These are phyloP conservation scores for Lindgomyces ingoldianus DNA, from an alignment of 495 filamentous ascomycete species.

Conservation along the genomic window DNA sequence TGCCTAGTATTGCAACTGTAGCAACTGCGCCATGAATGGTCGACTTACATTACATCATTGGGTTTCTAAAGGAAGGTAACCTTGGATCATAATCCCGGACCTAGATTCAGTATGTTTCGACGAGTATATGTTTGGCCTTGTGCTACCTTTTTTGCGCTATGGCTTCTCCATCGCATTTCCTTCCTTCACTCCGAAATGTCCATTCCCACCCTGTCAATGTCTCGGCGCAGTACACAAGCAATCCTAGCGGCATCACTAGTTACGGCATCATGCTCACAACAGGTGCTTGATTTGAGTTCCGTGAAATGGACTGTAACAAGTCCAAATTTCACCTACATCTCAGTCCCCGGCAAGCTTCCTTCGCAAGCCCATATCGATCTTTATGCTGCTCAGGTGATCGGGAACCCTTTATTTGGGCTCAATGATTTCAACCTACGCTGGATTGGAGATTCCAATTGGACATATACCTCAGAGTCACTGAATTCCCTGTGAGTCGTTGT, in stretches of 20 bases:
- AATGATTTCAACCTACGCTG: slow-evolving; percentile 66
- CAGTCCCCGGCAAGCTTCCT: slow-evolving; percentile 60
- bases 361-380: slow-evolving; percentile 67
- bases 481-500: slow-evolving; percentile 46
- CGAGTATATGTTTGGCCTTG: slow-evolving; percentile 7
- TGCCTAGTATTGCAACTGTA: slow-evolving; percentile 8
- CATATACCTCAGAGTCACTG: slow-evolving; percentile 58
- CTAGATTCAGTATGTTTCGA: neutral
- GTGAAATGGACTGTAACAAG: slow-evolving; percentile 60
- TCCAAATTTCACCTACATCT: slow-evolving; percentile 50
- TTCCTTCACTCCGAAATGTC: neutral
- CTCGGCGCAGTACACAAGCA: slow-evolving; percentile 24
- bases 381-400: slow-evolving; percentile 49
- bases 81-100: neutral
- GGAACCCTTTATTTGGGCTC: slow-evolving; percentile 51
- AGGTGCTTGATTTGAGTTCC: slow-evolving; percentile 55
- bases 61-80: neutral
- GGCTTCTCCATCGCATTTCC: slow-evolving; percentile 1
- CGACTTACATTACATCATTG: slow-evolving; percentile 12
- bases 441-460: slow-evolving; percentile 64
- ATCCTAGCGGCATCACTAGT: slow-evolving; percentile 19
- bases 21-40: neutral
- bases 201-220: neutral
- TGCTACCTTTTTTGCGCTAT: neutral
- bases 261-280: slow-evolving; percentile 23